Base-by-base conservation (phyloP, 2,329 filamentous ascomycete species). In the Epichloe uncinata region DNA sequence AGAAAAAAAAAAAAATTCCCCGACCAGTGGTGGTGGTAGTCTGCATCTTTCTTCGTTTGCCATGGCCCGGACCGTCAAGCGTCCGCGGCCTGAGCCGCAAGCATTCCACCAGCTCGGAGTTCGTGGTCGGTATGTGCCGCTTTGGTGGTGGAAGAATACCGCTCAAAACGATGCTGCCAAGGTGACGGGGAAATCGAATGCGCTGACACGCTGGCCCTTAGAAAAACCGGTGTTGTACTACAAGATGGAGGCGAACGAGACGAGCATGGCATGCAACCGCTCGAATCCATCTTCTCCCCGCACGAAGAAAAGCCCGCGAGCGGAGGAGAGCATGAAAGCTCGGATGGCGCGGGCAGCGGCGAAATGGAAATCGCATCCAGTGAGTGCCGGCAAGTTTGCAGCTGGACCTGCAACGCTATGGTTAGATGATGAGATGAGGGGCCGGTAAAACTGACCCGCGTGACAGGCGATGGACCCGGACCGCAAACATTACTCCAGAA, bases 271-370 rank as follows among this genome's bases (percentile, higher is more conserved):
- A 82, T 98, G 72, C 88, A 96, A 64, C 84, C 87, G 36, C 77
- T 95, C 52, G 86, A 91, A 36, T 80, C 81, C 57, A 80, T 97
- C 56, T 95, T 95, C 66, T 96, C 90, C 8, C 95, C 90, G 18
- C 89, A 90, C 13, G 78, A 80, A 56, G 85, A 82, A 60, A 55
- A 43, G 54, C 59, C 54, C 54, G 58, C 33, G 52, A 57, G 45
- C 42, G 55, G 47, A 59, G 66, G 47, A 59, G 66, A 42, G 18
- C 33, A 59, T 53, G 61, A 56, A 41, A 50, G 30, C 15, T 52
- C 50, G n/a, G 53, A 55, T 42, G 58, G 58, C 9, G 56, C 57
- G 60, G 71, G 55, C 59, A 74, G 56, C 61, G 64, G 73, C 56
- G 73, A 75, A 41, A 78, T 78, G 74, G 73, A 76, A 22, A 70